Evolutionary conservation across 495 filamentous ascomycete species (phyloP), one percentile per base, ranked within the genome.

Genomic region (Aspergillus ostianus): DNA sequence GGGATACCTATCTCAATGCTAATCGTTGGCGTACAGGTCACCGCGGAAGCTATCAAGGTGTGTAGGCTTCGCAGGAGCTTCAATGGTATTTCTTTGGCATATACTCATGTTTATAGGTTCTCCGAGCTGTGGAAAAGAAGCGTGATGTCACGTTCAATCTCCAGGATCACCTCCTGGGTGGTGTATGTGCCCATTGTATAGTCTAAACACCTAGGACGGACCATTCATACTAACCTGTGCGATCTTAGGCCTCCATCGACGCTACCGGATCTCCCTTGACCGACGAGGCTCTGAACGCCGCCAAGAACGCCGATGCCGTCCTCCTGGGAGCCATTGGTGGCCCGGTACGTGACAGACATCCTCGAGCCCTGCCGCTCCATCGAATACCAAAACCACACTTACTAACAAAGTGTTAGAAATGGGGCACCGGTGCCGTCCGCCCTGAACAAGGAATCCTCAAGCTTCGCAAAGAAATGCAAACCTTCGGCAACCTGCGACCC

Each of bases 401-500:
- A 17, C 36, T 41, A 41, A 41, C 36, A 41, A 20, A 44, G 50
- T 54, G 23, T 26, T 26, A 84, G 85, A 89, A 98, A 93, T 98
- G 95, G 91, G 94, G 94, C 57, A 92, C 90, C 4, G 90, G 91
- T 62, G 70, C 84, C 54, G 89, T 98, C 59, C 90, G 94, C 51
- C 94, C 94, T 6, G 94, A 98, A 70, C 93, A 98, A 77, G 94
- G 94, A 58, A 84, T 98, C 71, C 89, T 98, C 55, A 84, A 82
- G 63, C 90, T 98, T 49, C 92, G 94, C 80, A 97, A 96, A 74
- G 89, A 96, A 73, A 89, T 98, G 82, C 80, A 82, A 69, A 90
- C 94, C 64, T 98, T 94, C 78, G 94, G 93, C 64, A 98, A 98
- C 84, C 89, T 98, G 51, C 92, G 94, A 4, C 94, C 94, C 6